These are phyloP conservation scores for Tolypocladium endophyticum DNA, from an alignment of 2,329 filamentous ascomycete genomes.

Conservation along the genomic window DNA sequence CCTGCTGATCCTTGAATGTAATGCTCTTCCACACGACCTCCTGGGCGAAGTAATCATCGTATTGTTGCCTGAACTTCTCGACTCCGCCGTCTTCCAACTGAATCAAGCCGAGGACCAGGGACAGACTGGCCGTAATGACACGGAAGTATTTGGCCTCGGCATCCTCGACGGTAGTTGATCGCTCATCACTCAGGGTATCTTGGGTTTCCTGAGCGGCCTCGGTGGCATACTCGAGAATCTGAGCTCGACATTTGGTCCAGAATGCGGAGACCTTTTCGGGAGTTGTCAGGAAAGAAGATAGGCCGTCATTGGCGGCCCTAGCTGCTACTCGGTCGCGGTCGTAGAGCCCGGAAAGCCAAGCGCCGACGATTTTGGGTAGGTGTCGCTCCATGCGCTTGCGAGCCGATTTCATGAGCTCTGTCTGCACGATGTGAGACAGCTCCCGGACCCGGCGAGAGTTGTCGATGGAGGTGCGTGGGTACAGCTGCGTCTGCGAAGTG, in stretches of 20 bases:
- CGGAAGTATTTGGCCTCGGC: slow-evolving; percentile 76
- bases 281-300: slow-evolving; percentile 65
- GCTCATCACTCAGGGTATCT: slow-evolving; percentile 78
- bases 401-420: slow-evolving; percentile 46
- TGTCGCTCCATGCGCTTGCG: slow-evolving; percentile 78
- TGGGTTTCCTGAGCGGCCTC: slow-evolving; percentile 73
- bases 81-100: slow-evolving; percentile 40
- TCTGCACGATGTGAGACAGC: slow-evolving; percentile 66
- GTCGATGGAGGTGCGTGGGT: slow-evolving; percentile 84
- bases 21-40: slow-evolving; percentile 58
- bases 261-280: slow-evolving; percentile 69
- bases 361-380: slow-evolving; percentile 66
- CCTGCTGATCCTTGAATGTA: slow-evolving; percentile 46
- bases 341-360: slow-evolving; percentile 86
- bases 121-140: slow-evolving; percentile 50
- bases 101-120: slow-evolving; percentile 43
- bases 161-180: slow-evolving; percentile 75
- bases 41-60: slow-evolving; percentile 56
- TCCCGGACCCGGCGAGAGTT: slow-evolving; percentile 81
- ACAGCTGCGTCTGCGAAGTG: slow-evolving; percentile 59
- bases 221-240: slow-evolving; percentile 73
- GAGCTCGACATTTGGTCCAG: slow-evolving; percentile 69
- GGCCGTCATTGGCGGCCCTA: slow-evolving; percentile 65
- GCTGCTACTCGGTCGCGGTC: slow-evolving; percentile 73
- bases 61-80: slow-evolving; percentile 47